Base-by-base conservation (phyloP, 805 yeast species). In the Saccharomyces paradoxus region DNA sequence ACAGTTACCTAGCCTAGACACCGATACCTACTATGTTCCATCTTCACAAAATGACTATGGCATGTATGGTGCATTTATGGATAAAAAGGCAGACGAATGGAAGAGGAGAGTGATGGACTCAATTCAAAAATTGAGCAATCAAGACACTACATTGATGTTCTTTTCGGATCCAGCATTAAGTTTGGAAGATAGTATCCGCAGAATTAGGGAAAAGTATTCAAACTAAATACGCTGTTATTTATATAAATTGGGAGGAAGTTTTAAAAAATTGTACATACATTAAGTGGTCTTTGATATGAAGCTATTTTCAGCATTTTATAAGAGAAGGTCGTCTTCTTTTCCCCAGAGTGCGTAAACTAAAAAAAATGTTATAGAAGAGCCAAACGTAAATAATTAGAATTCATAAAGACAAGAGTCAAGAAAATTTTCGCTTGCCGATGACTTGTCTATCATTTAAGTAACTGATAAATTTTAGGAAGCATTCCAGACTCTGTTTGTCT, bases 1-100 rank as follows among this genome's bases (percentile, higher is more conserved):
- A 54, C 57, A 63, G 44, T 51, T 63, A 8, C 55, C 58, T 24
- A 37, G 29, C 3, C 47, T 49, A 14, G 50, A 50, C 28, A 50
- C n/a, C 46, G 22, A 14, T 3, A 57, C 50, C 2, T 63, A 56
- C 48, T 59, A 56, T 37, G 57, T 65, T 21, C 68, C 71, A 0
- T 62, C 68, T 8, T 56, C 66, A 8, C 71, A 66, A 48, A 62
- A 65, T 53, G 69, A 65, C 56, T 65, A 64, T 50, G 62, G 61
- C 17, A 56, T 67, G 21, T 61, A 64, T 44, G 55, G 58, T 50
- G 54, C 62, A 2, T 64, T 58, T 46, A 55, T 22, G 14, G 87
- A 82, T 58, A 80, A 76, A 55, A 77, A 73, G 48, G 76, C 76
- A 26, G 83, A 80, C 22, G 60, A 72, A 21, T 85, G 91, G 91